Evolutionary conservation across 2,329 filamentous ascomycete species (phyloP), one percentile per base, ranked within the genome.

Genomic region (Cercospora sp.): DNA sequence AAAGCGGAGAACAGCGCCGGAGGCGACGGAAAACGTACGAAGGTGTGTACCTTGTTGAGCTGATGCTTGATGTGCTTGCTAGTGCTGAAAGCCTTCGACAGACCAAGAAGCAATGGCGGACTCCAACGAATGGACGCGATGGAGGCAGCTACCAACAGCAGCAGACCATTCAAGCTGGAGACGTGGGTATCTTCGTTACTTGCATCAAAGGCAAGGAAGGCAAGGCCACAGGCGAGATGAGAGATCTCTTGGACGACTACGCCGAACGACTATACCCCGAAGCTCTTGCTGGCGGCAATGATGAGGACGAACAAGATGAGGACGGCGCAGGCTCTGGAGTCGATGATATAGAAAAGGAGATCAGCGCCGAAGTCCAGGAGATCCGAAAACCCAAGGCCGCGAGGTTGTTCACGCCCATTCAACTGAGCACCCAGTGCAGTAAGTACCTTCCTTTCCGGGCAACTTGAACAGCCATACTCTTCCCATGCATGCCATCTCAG

Each of bases 171-270:
- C 87, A 91, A 73, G 82, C 89, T 5, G 90, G 91, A 5, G 90
- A 93, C 74, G 82, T 85, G 63, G 91, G 91, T 5, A 88, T 94
- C 67, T 94, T 91, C 90, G 89, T 90, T 30, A 93, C 91, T 0
- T 94, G 90, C 77, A 88, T 90, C 62, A 86, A 90, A 76, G 87
- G 87, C 71, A 90, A 91, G 81, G 90, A 92, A 79, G 84, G 83
- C 51, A 90, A 89, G 78, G 90, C 91, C 13, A 85, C 90, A 2
- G 82, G 84, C 60, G 91, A 94, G 77, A 84, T 93, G 70, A 84
- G 83, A 66, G 80, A 85, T 67, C 80, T 93, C 23, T 90, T 92
- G 74, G 73, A 71, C 6, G 75, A 93, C 88, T 92, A 91, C 74
- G 89, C 87, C 23, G 85, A 90, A 72, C 85, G 84, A 69, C 69